phyloP scores from a whole-genome alignment of 768 basidiomycete genomes.

The Amylocystis lapponica region DNA sequence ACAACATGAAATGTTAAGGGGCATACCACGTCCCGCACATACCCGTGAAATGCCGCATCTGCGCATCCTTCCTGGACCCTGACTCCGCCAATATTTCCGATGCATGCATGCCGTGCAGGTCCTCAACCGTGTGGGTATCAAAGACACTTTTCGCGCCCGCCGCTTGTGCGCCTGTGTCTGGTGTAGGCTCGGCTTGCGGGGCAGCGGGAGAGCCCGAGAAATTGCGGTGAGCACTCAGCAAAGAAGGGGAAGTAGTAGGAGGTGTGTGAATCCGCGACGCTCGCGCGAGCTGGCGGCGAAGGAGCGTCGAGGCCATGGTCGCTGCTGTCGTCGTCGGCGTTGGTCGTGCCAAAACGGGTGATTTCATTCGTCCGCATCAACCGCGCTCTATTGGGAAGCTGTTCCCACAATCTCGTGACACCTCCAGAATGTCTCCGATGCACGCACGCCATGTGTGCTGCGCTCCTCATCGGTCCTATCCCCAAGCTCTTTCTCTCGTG shows the following conservation, averaged over 20 bases:
- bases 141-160: slow-evolving; percentile 42
- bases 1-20: background rate
- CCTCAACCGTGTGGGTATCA: slow-evolving; percentile 75
- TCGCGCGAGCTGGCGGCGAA: slow-evolving; percentile 51
- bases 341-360: slow-evolving; percentile 25
- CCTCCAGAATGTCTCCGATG: background rate
- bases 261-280: slow-evolving; percentile 31
- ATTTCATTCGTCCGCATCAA: slow-evolving; percentile 21
- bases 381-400: slow-evolving; percentile 8
- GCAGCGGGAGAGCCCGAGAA: slow-evolving; percentile 35
- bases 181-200: slow-evolving; percentile 20
- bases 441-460: background rate
- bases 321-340: slow-evolving; percentile 21
- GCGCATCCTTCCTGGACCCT: slow-evolving; percentile 62
- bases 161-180: slow-evolving; percentile 22
- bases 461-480: background rate
- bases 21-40: slow-evolving; percentile 17
- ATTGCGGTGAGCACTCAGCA: slow-evolving; percentile 26
- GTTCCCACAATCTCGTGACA: slow-evolving; percentile 13
- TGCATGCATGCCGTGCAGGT: slow-evolving; percentile 75
- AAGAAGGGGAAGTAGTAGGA: slow-evolving; percentile 20
- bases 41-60: slow-evolving; percentile 94
- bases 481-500: background rate
- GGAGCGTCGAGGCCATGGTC: slow-evolving; percentile 59
- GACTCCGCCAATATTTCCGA: slow-evolving; percentile 77